phyloP scores from a whole-genome alignment of 2,329 filamentous ascomycete species.

The Fusarium burgessii region DNA sequence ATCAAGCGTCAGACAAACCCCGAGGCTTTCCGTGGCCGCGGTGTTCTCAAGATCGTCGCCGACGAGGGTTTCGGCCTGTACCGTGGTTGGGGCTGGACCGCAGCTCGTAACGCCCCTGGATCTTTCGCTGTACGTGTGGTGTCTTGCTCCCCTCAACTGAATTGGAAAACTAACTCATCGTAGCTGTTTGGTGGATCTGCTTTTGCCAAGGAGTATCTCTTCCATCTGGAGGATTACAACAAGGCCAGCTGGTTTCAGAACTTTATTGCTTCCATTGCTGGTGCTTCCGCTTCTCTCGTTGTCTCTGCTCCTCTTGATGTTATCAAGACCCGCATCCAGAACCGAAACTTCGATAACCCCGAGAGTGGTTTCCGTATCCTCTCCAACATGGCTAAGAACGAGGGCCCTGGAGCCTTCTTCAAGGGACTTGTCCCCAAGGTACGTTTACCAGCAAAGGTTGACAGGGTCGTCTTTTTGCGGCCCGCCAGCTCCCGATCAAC shows the following conservation, averaged over 20 bases:
- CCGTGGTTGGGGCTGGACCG: slow-evolving; percentile 97
- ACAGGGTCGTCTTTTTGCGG: neutral
- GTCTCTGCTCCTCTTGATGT: slow-evolving; percentile 97
- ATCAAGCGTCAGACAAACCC: slow-evolving; percentile 99
- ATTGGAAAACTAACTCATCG: slow-evolving; percentile 33
- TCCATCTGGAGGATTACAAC: slow-evolving; percentile 93
- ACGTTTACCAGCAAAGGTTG: slow-evolving; percentile 42
- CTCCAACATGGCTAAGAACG: slow-evolving; percentile 91
- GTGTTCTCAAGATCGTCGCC: slow-evolving; percentile 86
- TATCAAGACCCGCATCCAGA: slow-evolving; percentile 98
- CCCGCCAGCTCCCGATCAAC: slow-evolving; percentile 10
- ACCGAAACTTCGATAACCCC: slow-evolving; percentile 98
- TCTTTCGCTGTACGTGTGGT: slow-evolving; percentile 84
- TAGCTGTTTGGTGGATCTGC: slow-evolving; percentile 97
- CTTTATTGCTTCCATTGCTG: slow-evolving; percentile 95
- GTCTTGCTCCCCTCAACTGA: neutral
- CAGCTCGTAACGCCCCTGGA: slow-evolving; percentile 94
- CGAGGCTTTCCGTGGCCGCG: slow-evolving; percentile 94
- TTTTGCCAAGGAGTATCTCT: slow-evolving; percentile 97
- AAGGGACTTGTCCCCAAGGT: slow-evolving; percentile 96
- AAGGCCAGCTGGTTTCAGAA: slow-evolving; percentile 94
- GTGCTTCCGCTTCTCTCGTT: slow-evolving; percentile 92
- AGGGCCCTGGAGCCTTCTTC: slow-evolving; percentile 91
- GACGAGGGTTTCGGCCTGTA: slow-evolving; percentile 98
- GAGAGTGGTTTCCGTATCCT: slow-evolving; percentile 94